Evolutionary conservation across 495 filamentous ascomycete genomes (phyloP), one percentile per base, ranked within the genome.

Genomic region (Aspergillus sclerotiicarbonarius): DNA sequence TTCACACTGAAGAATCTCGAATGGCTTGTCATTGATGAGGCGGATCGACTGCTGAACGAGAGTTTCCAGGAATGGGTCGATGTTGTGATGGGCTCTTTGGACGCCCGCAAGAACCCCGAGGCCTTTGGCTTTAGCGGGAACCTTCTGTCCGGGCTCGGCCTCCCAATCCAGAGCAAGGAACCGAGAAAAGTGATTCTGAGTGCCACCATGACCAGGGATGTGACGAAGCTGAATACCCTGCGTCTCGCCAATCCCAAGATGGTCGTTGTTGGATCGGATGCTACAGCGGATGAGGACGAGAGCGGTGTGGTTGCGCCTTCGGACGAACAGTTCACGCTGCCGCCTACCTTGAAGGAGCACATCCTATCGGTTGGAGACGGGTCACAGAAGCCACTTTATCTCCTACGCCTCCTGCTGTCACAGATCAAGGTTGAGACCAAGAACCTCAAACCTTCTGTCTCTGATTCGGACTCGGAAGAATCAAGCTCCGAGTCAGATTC

Each of bases 21-120:
- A 60, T 98, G 91, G 91, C 79, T 93, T 18, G 84, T 96, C 18
- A 89, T 98, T 31, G 94, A 98, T 65, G 94, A 98, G 74, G 94
- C 92, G 0, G 94, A 98, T 71, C 85, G 92, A 60, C 76, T 98
- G 7, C 85, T 98, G 4, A 89, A 91, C 18, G 90, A 96, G 67
- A 91, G 87, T 60, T 98, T 92, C 68, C 92, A 97, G 65, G 87
- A 94, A 64, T 98, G 92, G 91, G 79, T 95, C 6, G 84, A 87
- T 51, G 71, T 86, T 3, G 83, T 96, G 5, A 85, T 91, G 66
- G 79, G 77, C 2, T 82, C 78, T 7, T 67, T 96, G 48, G 78
- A 87, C 59, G 66, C 68, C 5, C 74, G 78, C 53, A 69, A 73
- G 4, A 64, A 70, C 4, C 75, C 79, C 7, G 79, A 79, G 49